These are phyloP conservation scores for Thecaphora thlaspeos DNA, from an alignment of 1,284 basidiomycete species.

Conservation along the genomic window DNA sequence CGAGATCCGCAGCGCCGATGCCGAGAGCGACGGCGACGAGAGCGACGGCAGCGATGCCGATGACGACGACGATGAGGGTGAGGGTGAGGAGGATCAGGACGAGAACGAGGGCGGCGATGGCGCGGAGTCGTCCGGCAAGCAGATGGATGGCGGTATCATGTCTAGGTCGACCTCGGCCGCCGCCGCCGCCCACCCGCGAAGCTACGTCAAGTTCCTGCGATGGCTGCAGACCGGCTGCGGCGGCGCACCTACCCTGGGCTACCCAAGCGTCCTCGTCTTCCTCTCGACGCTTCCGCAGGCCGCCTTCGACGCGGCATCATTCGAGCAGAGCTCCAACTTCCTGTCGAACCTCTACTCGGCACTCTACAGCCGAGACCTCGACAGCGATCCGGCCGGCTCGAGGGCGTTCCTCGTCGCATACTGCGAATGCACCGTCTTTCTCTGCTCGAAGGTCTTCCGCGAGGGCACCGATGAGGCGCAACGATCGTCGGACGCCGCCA, in stretches of 20 bases:
- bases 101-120: background rate
- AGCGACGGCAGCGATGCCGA: slow-evolving; percentile 17
- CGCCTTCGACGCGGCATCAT: slow-evolving; percentile 57
- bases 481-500: slow-evolving; percentile 2
- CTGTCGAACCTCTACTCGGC: slow-evolving; percentile 76
- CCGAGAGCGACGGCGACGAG: slow-evolving; percentile 18
- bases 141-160: background rate
- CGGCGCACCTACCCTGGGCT: slow-evolving; percentile 72
- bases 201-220: slow-evolving; percentile 63
- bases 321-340: slow-evolving; percentile 60
- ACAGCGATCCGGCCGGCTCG: slow-evolving; percentile 25
- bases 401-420: slow-evolving; percentile 69
- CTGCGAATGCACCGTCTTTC: slow-evolving; percentile 69
- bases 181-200: slow-evolving; percentile 5
- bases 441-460: slow-evolving; percentile 53
- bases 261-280: slow-evolving; percentile 73
- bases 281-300: slow-evolving; percentile 72
- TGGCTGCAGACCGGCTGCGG: slow-evolving; percentile 75
- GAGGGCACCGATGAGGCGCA: background rate
- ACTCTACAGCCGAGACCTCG: slow-evolving; percentile 68
- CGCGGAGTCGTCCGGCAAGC: slow-evolving; percentile 1
- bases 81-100: too few species aligned
- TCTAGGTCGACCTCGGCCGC: background rate
- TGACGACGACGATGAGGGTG: slow-evolving; percentile 9
- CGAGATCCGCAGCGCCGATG: slow-evolving; percentile 20